Conservation (phyloP, 208 protist genomes). For the Trypanosoma lewisi region DNA sequence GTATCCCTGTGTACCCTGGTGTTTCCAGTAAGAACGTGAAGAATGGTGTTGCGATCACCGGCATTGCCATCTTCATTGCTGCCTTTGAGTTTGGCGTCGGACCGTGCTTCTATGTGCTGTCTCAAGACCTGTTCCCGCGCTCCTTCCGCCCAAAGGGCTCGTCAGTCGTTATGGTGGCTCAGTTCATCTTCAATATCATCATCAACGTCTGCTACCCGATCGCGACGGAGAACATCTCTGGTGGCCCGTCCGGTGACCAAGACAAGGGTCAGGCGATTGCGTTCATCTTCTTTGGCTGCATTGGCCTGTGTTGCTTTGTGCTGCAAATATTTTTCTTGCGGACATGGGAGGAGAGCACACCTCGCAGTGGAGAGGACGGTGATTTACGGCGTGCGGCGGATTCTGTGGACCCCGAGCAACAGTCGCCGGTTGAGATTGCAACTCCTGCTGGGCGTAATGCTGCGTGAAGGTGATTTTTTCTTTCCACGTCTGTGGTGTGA, state of each 20-base stretch:
- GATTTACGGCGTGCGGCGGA: no score
- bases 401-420: not conserved
- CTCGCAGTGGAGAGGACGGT: not conserved
- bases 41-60: conserved; percentile 26
- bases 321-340: not conserved
- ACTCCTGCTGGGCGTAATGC: not conserved
- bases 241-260: conserved; percentile 41
- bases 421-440: not conserved
- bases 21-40: conserved; percentile 26
- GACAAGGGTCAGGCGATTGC: conserved; percentile 40
- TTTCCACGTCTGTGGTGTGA: no score
- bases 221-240: conserved; percentile 34
- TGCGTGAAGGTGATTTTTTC: not conserved
- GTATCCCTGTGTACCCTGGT: conserved; percentile 24
- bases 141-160: conserved; percentile 31
- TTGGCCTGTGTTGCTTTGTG: not conserved
- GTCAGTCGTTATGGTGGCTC: conserved; percentile 22
- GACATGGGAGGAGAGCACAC: not conserved
- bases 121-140: conserved; percentile 38
- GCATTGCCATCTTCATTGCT: conserved; percentile 44
- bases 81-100: conserved; percentile 41
- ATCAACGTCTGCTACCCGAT: conserved; percentile 43
- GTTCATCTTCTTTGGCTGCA: conserved; percentile 27
- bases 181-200: conserved; percentile 41
- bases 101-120: conserved; percentile 40